Evolutionary conservation across 2,329 filamentous ascomycete species (phyloP).

Genomic region (Arthrobotrys musiformis): DNA sequence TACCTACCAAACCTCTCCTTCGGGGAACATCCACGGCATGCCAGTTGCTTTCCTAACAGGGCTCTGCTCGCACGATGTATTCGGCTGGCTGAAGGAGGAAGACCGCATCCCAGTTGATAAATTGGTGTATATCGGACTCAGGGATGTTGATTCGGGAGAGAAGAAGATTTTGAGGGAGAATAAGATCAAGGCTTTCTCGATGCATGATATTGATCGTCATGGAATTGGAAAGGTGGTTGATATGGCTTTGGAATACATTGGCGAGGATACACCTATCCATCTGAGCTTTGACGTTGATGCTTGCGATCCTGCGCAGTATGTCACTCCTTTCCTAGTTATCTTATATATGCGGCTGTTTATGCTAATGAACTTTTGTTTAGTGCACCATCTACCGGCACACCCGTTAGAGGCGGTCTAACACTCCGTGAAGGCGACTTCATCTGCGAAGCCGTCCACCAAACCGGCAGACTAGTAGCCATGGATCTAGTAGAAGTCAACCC

Average conservation of each 20-base stretch:
- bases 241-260: constrained; percentile 97
- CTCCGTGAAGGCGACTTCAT: constrained; percentile 97
- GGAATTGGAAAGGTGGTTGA: constrained; percentile 97
- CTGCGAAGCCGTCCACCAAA: constrained; percentile 85
- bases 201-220: constrained; percentile 97
- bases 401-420: constrained; percentile 91
- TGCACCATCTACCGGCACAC: constrained; percentile 94
- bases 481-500: constrained; percentile 70
- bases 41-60: constrained; percentile 91
- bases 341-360: background rate
- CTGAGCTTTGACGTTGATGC: constrained; percentile 97
- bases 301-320: constrained; percentile 80
- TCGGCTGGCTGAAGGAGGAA: constrained; percentile 86
- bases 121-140: constrained; percentile 94
- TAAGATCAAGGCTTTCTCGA: constrained; percentile 94
- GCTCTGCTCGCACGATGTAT: constrained; percentile 78
- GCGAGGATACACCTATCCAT: constrained; percentile 93
- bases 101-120: constrained; percentile 79
- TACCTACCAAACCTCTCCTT: constrained; percentile 86
- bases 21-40: constrained; percentile 98
- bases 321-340: background rate
- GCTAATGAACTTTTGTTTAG: constrained; percentile 61
- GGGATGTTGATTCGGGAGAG: constrained; percentile 92
- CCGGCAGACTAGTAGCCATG: constrained; percentile 79
- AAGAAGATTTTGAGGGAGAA: constrained; percentile 90